These are phyloP conservation scores for Jacaranda mimosifolia DNA, from an alignment of 257 asterid genomes.

Conservation along the genomic window DNA sequence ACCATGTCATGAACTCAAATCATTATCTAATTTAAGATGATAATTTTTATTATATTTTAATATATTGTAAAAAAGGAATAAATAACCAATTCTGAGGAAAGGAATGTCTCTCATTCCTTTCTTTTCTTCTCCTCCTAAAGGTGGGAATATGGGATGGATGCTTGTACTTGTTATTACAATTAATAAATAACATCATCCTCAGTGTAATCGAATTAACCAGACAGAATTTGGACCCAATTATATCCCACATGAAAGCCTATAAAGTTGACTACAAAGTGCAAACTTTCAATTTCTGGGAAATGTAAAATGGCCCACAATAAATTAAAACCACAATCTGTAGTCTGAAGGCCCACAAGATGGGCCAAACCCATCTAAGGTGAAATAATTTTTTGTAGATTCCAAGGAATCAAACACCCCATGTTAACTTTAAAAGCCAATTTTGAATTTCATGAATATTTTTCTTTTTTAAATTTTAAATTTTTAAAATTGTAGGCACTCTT, in stretches of 20 bases:
- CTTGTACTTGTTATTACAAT: too few relatives aligned
- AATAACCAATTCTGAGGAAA: too few relatives aligned
- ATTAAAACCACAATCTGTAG: background rate
- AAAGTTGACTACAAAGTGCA: background rate
- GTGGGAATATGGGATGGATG: too few relatives aligned
- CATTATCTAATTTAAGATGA: too few relatives aligned
- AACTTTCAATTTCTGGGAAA: slow-evolving; percentile 21
- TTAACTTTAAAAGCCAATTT: slow-evolving; percentile 36
- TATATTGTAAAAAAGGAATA: too few relatives aligned
- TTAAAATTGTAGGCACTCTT: slow-evolving; percentile 11
- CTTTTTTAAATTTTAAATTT: background rate
- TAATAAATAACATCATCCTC: background rate
- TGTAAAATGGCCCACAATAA: slow-evolving; percentile 28
- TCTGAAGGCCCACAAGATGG: slow-evolving; percentile 39
- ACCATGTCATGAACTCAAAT: too few relatives aligned
- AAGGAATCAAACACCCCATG: slow-evolving; percentile 52
- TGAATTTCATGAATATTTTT: background rate
- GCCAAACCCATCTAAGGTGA: slow-evolving; percentile 41
- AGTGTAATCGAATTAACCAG: background rate
- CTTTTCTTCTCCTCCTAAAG: too few relatives aligned
- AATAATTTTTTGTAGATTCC: slow-evolving; percentile 24
- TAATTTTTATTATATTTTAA: too few relatives aligned
- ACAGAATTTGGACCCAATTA: background rate
- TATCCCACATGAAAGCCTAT: background rate
- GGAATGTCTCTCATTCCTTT: too few relatives aligned